Conservation (phyloP, 2,329 filamentous ascomycete species). For the Fusarium albidum region DNA sequence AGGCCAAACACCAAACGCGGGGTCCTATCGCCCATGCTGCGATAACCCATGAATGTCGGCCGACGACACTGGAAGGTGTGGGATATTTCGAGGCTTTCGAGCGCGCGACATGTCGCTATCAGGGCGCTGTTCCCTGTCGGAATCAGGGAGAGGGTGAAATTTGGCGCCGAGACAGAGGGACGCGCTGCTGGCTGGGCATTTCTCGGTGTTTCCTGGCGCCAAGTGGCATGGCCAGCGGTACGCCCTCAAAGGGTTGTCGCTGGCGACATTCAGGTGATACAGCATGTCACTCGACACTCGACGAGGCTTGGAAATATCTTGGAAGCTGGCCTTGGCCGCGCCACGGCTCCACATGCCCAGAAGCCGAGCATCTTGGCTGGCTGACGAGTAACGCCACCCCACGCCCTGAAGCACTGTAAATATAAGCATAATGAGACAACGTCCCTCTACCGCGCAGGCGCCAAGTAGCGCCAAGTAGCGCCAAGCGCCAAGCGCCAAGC, state of each 20-base stretch:
- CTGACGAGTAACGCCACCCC: slow-evolving; percentile 13
- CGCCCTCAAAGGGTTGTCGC: background rate
- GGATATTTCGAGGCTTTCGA: no score
- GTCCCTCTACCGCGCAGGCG: slow-evolving; percentile 19
- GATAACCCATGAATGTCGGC: no score
- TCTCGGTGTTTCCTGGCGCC: slow-evolving; percentile 7
- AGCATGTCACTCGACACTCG: slow-evolving; percentile 3
- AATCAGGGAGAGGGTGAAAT: background rate
- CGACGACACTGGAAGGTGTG: no score
- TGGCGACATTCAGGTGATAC: background rate
- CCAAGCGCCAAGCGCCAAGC: slow-evolving; percentile 33
- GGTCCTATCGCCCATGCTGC: no score
- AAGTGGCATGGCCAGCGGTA: background rate
- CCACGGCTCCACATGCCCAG: slow-evolving; percentile 14
- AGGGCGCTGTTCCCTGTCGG: background rate
- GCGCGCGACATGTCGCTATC: background rate
- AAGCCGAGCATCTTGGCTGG: slow-evolving; percentile 17
- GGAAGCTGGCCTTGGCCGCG: slow-evolving; percentile 1
- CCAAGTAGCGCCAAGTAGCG: slow-evolving; percentile 30
- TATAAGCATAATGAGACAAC: slow-evolving; percentile 19
- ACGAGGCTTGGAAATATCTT: slow-evolving; percentile 1
- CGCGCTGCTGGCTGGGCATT: slow-evolving; percentile 3
- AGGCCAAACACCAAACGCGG: no score
- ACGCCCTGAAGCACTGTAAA: slow-evolving; percentile 1
- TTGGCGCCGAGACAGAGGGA: background rate